Evolutionary conservation across 108 stramenopile genomes (phyloP), one percentile per base, ranked within the genome.

Genomic region (Pseudonitzschia delicatissima): DNA sequence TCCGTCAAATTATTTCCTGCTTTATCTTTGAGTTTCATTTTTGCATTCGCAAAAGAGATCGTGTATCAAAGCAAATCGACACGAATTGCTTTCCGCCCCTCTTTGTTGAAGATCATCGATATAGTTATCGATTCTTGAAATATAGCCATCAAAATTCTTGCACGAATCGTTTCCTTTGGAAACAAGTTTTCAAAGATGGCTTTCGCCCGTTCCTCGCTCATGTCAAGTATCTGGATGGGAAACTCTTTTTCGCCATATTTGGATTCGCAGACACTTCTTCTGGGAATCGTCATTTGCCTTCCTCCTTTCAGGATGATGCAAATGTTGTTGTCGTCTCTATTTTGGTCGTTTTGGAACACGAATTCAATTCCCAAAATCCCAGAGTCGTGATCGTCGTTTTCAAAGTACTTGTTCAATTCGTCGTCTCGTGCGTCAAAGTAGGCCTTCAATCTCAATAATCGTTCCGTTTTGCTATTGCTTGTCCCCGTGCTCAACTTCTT

Each of bases 281-380:
- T 9, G 28, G 2, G 55, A 0, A 13, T 15, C 11, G 1, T 15
- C 31, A 33, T 12, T 12, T 27, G 6, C n/a, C 55, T 27, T 0
- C 55, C 55, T 5, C 55, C 55, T 15, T 33, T 29, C 17, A 27
- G 3, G 28, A 57, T 27, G 20, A 57, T 1, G 13, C 17, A 12
- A n/a, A 57, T 57, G 29, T 9, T 3, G 32, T 57, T 33, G 8
- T 15, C 12, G 21, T 49, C 48, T 8, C 7, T 17, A 20, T 17
- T 7, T 20, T 7, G 18, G 48, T 49, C 48, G 21, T 57, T 33
- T 33, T 2, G 0, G 31, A 32, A 5, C 28, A 32, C 17, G 17
- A 57, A 9, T n/a, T 57, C 55, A 32, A 57, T 57, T 1, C 55
- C 55, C 8, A 57, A 23, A 26, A 32, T 57, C 9, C 50, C 23